Evolutionary conservation across 2,329 filamentous ascomycete species (phyloP).

Genomic region (Aspergillus pseudoterreus): DNA sequence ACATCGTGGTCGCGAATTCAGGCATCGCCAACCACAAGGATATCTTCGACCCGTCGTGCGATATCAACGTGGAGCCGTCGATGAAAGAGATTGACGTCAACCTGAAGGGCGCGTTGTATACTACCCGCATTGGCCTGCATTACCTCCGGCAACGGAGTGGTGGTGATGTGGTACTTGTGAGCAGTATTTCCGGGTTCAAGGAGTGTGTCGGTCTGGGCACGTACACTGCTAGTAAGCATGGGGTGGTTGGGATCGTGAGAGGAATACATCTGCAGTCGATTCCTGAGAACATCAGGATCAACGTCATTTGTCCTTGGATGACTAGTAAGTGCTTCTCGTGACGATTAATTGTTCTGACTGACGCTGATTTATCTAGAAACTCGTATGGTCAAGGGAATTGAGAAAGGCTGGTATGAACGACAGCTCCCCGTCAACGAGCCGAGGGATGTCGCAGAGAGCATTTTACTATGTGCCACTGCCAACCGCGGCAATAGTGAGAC

Average conservation of each 20-base stretch:
- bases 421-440: conserved; percentile 20
- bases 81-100: conserved; percentile 20
- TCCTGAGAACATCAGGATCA: neutral
- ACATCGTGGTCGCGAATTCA: conserved; percentile 25
- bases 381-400: conserved; percentile 13
- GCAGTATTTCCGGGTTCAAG: conserved; percentile 21
- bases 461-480: conserved; percentile 18
- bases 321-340: neutral
- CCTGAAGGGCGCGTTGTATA: conserved; percentile 16
- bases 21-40: conserved; percentile 16
- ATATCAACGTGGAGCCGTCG: conserved; percentile 15
- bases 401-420: conserved; percentile 19
- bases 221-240: conserved; percentile 24
- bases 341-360: neutral
- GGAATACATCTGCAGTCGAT: conserved; percentile 15
- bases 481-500: conserved; percentile 10
- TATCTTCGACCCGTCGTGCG: conserved; percentile 14
- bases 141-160: conserved; percentile 15
- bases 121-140: conserved; percentile 17
- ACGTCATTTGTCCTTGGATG: neutral
- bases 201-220: conserved; percentile 15
- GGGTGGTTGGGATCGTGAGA: conserved; percentile 22
- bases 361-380: conserved; percentile 8
- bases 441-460: conserved; percentile 18
- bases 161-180: conserved; percentile 17